Evolutionary conservation across 2,329 filamentous ascomycete genomes (phyloP).

Genomic region (Ascochyta koolunga): DNA sequence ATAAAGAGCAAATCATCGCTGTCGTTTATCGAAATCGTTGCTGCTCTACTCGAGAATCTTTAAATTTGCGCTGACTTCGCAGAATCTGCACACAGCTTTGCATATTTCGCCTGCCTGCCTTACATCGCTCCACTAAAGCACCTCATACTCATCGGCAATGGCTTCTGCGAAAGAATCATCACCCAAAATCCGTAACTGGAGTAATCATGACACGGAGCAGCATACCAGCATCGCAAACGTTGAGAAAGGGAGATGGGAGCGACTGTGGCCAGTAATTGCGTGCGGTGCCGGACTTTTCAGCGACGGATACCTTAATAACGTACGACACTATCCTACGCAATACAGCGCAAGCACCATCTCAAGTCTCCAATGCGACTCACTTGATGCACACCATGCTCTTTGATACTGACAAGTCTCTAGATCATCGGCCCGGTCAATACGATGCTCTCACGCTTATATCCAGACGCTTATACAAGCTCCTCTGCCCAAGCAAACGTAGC

Average conservation of each 20-base stretch:
- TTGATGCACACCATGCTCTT: background rate
- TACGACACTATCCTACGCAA: slow-evolving; percentile 46
- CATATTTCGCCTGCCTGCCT: background rate
- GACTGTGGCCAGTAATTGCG: slow-evolving; percentile 77
- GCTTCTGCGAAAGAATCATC: slow-evolving; percentile 14
- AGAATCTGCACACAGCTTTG: background rate
- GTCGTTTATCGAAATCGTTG: background rate
- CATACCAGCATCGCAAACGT: slow-evolving; percentile 22
- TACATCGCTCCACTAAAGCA: background rate
- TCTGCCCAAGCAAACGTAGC: slow-evolving; percentile 75
- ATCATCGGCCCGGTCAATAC: slow-evolving; percentile 90
- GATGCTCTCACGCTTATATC: slow-evolving; percentile 72
- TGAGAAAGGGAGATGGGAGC: slow-evolving; percentile 48
- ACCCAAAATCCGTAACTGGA: slow-evolving; percentile 5
- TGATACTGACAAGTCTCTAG: slow-evolving; percentile 49
- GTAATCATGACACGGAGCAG: slow-evolving; percentile 10
- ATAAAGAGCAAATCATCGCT: slow-evolving; percentile 9
- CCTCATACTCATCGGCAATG: background rate
- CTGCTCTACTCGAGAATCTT: background rate
- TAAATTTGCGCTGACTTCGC: background rate
- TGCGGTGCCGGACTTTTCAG: slow-evolving; percentile 90
- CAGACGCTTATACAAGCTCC: slow-evolving; percentile 70
- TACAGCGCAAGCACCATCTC: background rate
- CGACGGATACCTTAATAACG: slow-evolving; percentile 90
- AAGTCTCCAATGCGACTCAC: slow-evolving; percentile 3